phyloP scores from a whole-genome alignment of 768 basidiomycete genomes.

The Boletus patriciae region DNA sequence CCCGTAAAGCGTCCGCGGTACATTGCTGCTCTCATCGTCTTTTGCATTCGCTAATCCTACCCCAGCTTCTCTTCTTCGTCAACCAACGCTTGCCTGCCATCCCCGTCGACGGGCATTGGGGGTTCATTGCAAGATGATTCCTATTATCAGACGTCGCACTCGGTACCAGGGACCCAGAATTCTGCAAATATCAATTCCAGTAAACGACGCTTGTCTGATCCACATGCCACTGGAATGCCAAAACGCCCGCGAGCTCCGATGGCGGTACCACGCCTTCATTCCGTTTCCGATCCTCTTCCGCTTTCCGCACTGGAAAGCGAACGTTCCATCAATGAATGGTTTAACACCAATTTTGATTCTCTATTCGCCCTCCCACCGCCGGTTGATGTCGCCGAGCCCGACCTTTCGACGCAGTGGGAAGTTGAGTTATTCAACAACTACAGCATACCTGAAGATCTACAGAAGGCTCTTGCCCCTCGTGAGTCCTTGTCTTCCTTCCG shows the following conservation, averaged over 20 bases:
- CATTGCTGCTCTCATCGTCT: background rate
- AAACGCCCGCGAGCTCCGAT: constrained; percentile 31
- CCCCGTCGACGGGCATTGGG: background rate
- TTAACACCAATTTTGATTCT: constrained; percentile 22
- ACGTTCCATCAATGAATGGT: constrained; percentile 38
- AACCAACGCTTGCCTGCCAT: background rate
- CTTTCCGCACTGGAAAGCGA: constrained; percentile 15
- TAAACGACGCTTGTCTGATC: constrained; percentile 41
- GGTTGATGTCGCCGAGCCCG: constrained; percentile 22
- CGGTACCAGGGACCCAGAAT: background rate
- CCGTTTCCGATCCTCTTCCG: constrained; percentile 34
- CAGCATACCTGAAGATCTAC: constrained; percentile 6
- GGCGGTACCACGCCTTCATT: constrained; percentile 19
- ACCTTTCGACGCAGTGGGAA: constrained; percentile 30
- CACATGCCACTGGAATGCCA: constrained; percentile 10
- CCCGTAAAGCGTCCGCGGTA: constrained; percentile 15
- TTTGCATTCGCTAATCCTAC: background rate
- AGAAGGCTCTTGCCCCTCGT: background rate
- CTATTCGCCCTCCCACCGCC: constrained; percentile 26
- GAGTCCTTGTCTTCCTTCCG: background rate
- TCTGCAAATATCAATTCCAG: background rate
- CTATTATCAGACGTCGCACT: background rate
- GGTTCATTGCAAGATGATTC: background rate
- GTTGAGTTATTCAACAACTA: constrained; percentile 36
- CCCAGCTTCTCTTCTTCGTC: background rate